Base-by-base conservation (phyloP, 306 rosid genomes). In the Clitoria ternatea region DNA sequence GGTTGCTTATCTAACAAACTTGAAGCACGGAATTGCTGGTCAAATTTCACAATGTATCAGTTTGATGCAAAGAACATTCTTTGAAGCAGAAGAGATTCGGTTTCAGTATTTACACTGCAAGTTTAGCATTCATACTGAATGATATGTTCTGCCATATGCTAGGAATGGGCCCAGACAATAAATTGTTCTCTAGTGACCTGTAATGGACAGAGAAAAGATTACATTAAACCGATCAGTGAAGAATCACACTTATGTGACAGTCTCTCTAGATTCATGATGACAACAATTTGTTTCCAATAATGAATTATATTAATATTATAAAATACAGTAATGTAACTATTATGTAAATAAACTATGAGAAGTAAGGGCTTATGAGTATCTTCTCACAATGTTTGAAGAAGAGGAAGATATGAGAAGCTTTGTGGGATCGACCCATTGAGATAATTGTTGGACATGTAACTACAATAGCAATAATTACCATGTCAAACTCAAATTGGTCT, bases 331-430 rank as follows among this genome's bases (percentile, higher is more conserved):
- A 45, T 9, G 33, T 22, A 62, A 63, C 14, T 56, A 59, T 20
- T 53, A 36, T 26, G 61, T 15, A 56, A 23, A 60, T 77, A n/a
- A n/a, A 52, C 20, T 2, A 15, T 4, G 35, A 15, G 26, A 57
- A 70, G 27, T 26, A 75, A 18, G 67, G 33, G 60, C 26, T 43
- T 69, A 68, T 47, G 37, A 37, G 72, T 14, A 60, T 30, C 44
- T 47, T 73, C 98, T 83, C 75, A 93, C 98, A 93, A 18, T 79
- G 23, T 84, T 79, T 93, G 93, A 37, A 90, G 96, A 47, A 2
- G n/a, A 75, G 92, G 94, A 75, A 90, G 94, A 69, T 75, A 63
- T 24, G 24, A 0, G 61, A 87, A 80, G 75, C 71, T 83, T 63
- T 24, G 49, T 26, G 94, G 89, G 50, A 93, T 81, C 36, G 90